A percentile compares a stretch with the other conserved stretches of the same genome.
Evolutionary conservation across 805 yeast species (phyloP).

Genomic region (Myxozyma kluyveri): DNA sequence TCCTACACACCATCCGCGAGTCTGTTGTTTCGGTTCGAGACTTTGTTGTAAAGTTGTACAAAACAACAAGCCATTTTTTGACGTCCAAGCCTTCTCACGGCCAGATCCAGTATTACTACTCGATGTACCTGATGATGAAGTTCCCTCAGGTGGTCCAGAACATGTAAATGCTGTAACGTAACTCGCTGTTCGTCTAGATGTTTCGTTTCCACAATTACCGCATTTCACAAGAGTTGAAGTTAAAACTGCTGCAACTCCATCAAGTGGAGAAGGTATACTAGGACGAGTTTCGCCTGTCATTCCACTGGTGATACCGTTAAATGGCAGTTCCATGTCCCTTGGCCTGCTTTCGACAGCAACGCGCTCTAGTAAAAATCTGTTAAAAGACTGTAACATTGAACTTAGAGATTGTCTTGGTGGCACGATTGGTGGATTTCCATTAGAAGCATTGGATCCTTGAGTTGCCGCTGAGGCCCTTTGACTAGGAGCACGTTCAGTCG

Average conservation of each 20-base stretch:
- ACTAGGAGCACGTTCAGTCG: neutral
- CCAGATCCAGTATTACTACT: neutral
- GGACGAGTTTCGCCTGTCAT: too few relatives aligned
- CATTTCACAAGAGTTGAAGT: conserved; percentile 30
- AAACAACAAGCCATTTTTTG: conserved; percentile 16
- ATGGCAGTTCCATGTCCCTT: conserved; percentile 41
- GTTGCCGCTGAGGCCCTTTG: neutral
- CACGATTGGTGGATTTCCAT: too few relatives aligned
- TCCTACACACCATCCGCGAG: conserved; percentile 52
- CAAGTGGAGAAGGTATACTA: conserved; percentile 14
- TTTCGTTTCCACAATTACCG: conserved; percentile 31
- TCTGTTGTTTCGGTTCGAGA: conserved; percentile 38
- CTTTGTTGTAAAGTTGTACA: conserved; percentile 30
- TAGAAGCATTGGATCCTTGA: neutral
- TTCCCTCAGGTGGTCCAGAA: conserved; percentile 9
- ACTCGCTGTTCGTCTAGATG: conserved; percentile 22
- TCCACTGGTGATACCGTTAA: neutral
- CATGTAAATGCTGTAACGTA: conserved; percentile 32
- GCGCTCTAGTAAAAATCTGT: conserved; percentile 55
- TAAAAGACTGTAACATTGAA: conserved; percentile 51
- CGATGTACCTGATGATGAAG: neutral
- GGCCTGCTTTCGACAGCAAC: conserved; percentile 41
- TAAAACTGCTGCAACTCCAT: conserved; percentile 26
- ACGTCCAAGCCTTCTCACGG: neutral
- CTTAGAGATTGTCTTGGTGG: conserved; percentile 23